These are phyloP conservation scores for Alternaria ethzedia DNA, from an alignment of 2,329 filamentous ascomycete genomes.

Conservation along the genomic window DNA sequence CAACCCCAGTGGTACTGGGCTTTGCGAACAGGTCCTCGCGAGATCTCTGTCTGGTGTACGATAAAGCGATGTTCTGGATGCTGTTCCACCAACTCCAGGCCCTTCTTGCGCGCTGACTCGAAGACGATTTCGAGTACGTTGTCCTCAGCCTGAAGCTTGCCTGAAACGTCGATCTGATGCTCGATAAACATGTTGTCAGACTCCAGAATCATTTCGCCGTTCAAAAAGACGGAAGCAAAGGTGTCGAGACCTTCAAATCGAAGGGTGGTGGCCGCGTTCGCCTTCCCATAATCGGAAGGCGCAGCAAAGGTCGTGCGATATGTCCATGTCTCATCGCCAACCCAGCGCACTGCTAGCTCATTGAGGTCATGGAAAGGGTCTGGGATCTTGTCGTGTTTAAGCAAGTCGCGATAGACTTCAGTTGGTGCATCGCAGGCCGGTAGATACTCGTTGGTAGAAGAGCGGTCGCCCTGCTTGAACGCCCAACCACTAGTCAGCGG, in stretches of 20 bases:
- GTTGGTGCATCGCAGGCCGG: slow-evolving; percentile 53
- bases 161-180: slow-evolving; percentile 61
- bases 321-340: slow-evolving; percentile 55
- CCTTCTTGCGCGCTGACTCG: slow-evolving; percentile 59
- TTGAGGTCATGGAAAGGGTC: slow-evolving; percentile 59
- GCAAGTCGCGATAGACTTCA: slow-evolving; percentile 55
- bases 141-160: slow-evolving; percentile 42
- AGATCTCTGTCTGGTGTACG: slow-evolving; percentile 49
- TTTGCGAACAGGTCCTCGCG: slow-evolving; percentile 61
- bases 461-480: slow-evolving; percentile 55
- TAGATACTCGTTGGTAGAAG: slow-evolving; percentile 47
- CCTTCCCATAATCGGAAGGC: slow-evolving; percentile 38
- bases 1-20: slow-evolving; percentile 59
- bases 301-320: slow-evolving; percentile 45
- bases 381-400: slow-evolving; percentile 55
- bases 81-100: slow-evolving; percentile 58
- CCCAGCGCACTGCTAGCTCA: slow-evolving; percentile 57
- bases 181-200: slow-evolving; percentile 69
- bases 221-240: slow-evolving; percentile 64
- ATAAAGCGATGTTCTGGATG: slow-evolving; percentile 62
- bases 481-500: slow-evolving; percentile 44
- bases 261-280: slow-evolving; percentile 51
- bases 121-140: slow-evolving; percentile 65
- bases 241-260: slow-evolving; percentile 70
- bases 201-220: slow-evolving; percentile 59